phyloP scores from a whole-genome alignment of 2,329 filamentous ascomycete species.

The Colletotrichum sp. region DNA sequence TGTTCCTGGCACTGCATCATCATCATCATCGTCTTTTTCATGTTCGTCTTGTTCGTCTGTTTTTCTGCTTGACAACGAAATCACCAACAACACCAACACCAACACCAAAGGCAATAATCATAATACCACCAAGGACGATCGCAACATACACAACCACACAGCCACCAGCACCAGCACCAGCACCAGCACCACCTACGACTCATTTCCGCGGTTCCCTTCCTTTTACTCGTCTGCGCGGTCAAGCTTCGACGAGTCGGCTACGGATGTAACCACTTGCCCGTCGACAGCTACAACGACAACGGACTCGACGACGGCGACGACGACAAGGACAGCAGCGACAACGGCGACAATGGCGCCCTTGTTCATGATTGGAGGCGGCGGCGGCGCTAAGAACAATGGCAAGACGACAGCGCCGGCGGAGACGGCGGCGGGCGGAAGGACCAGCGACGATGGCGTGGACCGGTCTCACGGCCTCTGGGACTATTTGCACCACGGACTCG shows the following conservation, averaged over 20 bases:
- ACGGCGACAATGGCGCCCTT: slow-evolving; percentile 16
- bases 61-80: background rate
- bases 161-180: background rate
- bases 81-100: background rate
- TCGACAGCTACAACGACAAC: background rate
- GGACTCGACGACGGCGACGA: background rate
- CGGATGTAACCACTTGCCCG: background rate
- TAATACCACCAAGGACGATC: background rate
- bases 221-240: slow-evolving; percentile 7
- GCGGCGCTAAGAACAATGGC: background rate
- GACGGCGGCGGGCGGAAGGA: background rate
- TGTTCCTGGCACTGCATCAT: background rate
- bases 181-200: background rate
- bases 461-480: slow-evolving; percentile 12
- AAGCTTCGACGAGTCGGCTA: background rate
- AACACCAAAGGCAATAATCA: background rate
- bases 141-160: background rate
- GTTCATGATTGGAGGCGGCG: background rate
- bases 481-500: slow-evolving; percentile 18
- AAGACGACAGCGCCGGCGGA: background rate
- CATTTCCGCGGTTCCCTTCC: background rate
- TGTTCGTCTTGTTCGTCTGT: background rate
- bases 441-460: slow-evolving; percentile 15
- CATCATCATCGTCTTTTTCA: background rate
- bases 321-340: background rate